Percentiles rank a stretch among this genome's conserved stretches.
These are phyloP conservation scores for Podospora pseudoanserina DNA, from an alignment of 495 filamentous ascomycete genomes.

Conservation along the genomic window DNA sequence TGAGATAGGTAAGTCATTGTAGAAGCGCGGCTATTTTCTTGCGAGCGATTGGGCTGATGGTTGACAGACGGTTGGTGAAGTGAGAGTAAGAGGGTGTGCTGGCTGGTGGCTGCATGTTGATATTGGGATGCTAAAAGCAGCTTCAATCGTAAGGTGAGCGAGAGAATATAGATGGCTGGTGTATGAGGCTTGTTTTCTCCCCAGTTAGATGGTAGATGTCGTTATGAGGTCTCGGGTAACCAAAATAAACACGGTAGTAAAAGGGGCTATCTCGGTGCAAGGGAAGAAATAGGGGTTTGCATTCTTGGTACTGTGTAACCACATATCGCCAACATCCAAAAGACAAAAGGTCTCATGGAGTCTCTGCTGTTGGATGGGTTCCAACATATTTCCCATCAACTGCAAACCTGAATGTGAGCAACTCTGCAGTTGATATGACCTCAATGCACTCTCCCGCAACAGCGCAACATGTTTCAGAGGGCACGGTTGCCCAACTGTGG, in stretches of 20 bases:
- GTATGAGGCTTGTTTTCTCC: neutral
- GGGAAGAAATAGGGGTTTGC: neutral
- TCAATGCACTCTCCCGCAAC: neutral
- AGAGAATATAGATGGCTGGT: neutral
- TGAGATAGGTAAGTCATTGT: too few relatives aligned
- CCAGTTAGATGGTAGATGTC: too few relatives aligned
- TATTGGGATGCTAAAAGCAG: neutral
- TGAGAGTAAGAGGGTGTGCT: neutral
- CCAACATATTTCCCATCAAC: neutral
- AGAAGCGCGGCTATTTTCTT: too few relatives aligned
- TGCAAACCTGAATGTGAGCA: neutral
- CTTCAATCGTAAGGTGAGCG: neutral
- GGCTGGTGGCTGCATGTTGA: neutral
- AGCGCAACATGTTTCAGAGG: neutral
- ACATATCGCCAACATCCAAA: neutral
- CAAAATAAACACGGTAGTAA: neutral
- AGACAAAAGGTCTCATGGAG: neutral
- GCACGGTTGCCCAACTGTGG: neutral
- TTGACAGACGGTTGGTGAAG: too few relatives aligned
- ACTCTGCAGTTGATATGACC: neutral
- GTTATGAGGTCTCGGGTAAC: neutral
- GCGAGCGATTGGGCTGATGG: too few relatives aligned
- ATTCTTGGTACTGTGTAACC: neutral
- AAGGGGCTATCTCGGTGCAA: neutral
- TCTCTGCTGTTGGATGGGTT: neutral